phyloP scores from a whole-genome alignment of 192 early-diverging fungal genomes.

The Gonapodya prolifera region DNA sequence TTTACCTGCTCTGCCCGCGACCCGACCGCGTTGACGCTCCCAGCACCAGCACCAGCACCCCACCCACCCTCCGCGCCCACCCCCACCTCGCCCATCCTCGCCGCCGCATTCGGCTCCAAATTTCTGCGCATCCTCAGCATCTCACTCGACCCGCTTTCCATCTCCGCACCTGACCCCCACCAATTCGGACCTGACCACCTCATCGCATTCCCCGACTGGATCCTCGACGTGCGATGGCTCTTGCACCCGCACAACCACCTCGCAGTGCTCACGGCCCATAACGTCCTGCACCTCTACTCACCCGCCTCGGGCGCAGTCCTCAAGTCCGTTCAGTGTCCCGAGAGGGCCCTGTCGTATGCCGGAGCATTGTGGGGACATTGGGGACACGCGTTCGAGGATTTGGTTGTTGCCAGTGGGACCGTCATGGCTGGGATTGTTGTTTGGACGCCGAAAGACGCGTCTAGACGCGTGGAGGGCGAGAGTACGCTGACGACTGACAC shows the following conservation, averaged over 20 bases:
- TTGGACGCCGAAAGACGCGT: neutral
- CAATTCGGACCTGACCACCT: neutral
- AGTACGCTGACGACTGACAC: neutral
- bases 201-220: neutral
- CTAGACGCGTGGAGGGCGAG: too few species aligned
- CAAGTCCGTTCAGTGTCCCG: neutral
- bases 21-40: too few species aligned
- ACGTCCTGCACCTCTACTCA: neutral
- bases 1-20: too few species aligned
- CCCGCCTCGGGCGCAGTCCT: neutral
- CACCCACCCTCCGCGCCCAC: too few species aligned
- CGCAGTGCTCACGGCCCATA: neutral
- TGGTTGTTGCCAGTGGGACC: neutral
- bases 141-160: neutral
- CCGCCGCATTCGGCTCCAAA: neutral
- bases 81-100: too few species aligned
- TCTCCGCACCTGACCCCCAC: neutral
- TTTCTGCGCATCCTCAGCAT: neutral
- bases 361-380: neutral
- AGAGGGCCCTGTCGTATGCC: neutral
- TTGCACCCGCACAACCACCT: neutral
- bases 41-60: too few species aligned
- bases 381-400: neutral
- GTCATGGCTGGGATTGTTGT: neutral
- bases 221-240: neutral